Conservation (phyloP, 139 green algal species). For the Microglena sp. region DNA sequence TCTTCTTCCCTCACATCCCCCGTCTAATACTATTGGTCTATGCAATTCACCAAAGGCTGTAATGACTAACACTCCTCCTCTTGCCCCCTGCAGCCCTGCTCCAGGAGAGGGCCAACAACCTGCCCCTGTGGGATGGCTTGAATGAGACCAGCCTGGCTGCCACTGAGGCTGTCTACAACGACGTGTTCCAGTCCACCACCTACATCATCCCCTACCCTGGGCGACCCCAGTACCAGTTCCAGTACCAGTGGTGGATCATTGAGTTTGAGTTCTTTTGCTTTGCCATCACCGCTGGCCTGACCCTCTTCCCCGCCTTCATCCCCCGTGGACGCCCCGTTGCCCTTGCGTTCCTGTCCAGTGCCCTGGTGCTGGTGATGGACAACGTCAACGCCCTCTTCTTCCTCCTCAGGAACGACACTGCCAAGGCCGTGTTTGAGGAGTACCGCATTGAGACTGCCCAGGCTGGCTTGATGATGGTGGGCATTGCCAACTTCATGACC, state of each 20-base stretch:
- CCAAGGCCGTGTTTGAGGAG: constrained; percentile 8
- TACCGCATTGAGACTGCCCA: constrained; percentile 9
- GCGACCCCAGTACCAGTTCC: constrained; percentile 20
- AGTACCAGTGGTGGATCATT: constrained; percentile 27
- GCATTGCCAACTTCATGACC: constrained; percentile 14
- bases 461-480: constrained; percentile 23
- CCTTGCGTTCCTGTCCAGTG: constrained; percentile 15
- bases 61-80: too few species aligned
- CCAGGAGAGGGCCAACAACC: constrained; percentile 15
- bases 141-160: not conserved
- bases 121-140: not conserved
- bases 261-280: constrained; percentile 22
- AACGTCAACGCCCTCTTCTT: constrained; percentile 22
- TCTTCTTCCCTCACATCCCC: too few species aligned
- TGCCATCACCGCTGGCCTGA: constrained; percentile 2
- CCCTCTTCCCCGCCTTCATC: constrained; percentile 18
- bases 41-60: too few species aligned
- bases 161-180: not conserved
- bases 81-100: constrained; percentile 22
- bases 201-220: constrained; percentile 23
- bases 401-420: constrained; percentile 10
- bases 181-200: constrained; percentile 8
- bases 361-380: constrained; percentile 20
- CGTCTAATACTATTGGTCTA: too few species aligned
- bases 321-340: constrained; percentile 9